These are phyloP conservation scores for Phytophthora sansomeana DNA, from an alignment of 352 stramenopile genomes.

Conservation along the genomic window DNA sequence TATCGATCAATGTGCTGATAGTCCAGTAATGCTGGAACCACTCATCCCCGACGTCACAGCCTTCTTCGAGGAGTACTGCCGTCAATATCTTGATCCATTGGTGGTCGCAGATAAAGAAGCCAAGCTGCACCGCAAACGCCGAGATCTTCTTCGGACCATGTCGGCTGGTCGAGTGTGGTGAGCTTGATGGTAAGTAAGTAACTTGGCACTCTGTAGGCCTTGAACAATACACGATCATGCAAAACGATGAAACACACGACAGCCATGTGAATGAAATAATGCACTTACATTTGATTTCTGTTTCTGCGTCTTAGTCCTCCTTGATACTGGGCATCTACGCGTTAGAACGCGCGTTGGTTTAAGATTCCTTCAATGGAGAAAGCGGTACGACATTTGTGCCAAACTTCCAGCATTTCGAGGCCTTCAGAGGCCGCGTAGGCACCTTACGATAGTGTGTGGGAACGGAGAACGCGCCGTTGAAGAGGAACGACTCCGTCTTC, in stretches of 20 bases:
- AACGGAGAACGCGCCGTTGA: constrained; percentile 34
- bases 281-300: constrained; percentile 44
- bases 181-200: not conserved
- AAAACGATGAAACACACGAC: constrained; percentile 2
- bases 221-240: not conserved
- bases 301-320: constrained; percentile 24
- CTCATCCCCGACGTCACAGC: constrained; percentile 8
- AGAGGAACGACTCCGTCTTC: constrained; percentile 26
- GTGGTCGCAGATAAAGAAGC: constrained; percentile 39
- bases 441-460: constrained; percentile 69
- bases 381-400: constrained; percentile 44
- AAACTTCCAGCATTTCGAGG: constrained; percentile 77
- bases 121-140: constrained; percentile 48
- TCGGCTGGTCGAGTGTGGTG: constrained; percentile 31
- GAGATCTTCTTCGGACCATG: constrained; percentile 60
- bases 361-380: constrained; percentile 36
- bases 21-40: constrained; percentile 21
- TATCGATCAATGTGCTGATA: not conserved
- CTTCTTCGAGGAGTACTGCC: constrained; percentile 38
- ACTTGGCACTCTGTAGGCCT: not conserved
- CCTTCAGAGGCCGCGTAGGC: constrained; percentile 71
- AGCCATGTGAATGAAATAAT: constrained; percentile 30
- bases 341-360: constrained; percentile 1
- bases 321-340: constrained; percentile 10
- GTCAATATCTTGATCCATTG: constrained; percentile 25